A percentile compares a stretch with the other conserved stretches of the same genome.
phyloP scores from a whole-genome alignment of 257 asterid species.

The Penstemon davidsonii region DNA sequence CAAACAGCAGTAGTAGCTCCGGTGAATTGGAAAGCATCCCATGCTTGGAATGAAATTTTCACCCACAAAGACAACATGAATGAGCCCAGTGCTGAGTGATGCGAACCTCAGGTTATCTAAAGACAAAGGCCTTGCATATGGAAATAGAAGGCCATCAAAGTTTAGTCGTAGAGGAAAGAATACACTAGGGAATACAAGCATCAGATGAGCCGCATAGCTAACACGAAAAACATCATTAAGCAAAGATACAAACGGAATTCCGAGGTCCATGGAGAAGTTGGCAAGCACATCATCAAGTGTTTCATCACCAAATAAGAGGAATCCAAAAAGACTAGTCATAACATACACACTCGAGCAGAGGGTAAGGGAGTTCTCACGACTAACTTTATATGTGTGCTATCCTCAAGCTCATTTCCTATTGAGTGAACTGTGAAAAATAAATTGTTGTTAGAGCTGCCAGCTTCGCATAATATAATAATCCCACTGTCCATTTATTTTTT shows the following conservation, averaged over 20 bases:
- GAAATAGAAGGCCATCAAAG: conserved; percentile 90
- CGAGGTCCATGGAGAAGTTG: conserved; percentile 84
- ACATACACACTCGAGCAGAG: no score
- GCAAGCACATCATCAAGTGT: conserved; percentile 95
- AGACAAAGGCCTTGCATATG: conserved; percentile 75
- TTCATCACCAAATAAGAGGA: no score
- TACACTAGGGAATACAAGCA: conserved; percentile 95
- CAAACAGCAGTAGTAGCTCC: conserved; percentile 99
- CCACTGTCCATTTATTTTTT: no score
- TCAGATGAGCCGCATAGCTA: conserved; percentile 93
- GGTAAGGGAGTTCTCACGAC: no score
- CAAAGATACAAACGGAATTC: conserved; percentile 78
- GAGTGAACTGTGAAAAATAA: conserved; percentile 73
- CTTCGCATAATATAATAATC: conserved; percentile 11
- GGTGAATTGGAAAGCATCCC: conserved; percentile 99
- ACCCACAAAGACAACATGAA: conserved; percentile 62
- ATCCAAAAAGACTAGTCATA: no score
- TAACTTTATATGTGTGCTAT: no score
- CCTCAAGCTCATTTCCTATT: conserved; percentile 90
- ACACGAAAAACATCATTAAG: conserved; percentile 88
- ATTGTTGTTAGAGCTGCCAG: conserved; percentile 13
- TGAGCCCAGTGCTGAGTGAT: conserved; percentile 61
- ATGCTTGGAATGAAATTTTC: conserved; percentile 98
- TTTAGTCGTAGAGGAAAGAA: conserved; percentile 79
- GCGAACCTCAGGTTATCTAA: conserved; percentile 63